Evolutionary conservation across 306 rosid genomes (phyloP).

Genomic region (Pyrus communis): DNA sequence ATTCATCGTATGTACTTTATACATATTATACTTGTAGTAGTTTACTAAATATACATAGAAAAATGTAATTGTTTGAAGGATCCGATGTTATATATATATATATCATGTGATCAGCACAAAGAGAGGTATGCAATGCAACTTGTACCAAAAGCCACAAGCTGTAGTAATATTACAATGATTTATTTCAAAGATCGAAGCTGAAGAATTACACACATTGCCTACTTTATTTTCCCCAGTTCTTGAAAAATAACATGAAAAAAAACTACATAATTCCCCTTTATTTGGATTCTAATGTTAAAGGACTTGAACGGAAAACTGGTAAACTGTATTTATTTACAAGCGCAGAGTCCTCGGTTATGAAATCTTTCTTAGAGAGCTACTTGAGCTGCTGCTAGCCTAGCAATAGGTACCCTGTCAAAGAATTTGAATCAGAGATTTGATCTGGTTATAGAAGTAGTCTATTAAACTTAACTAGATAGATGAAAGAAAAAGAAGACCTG

Average conservation of each 20-base stretch:
- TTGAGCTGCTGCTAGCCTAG: conserved; percentile 98
- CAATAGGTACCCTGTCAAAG: conserved; percentile 80
- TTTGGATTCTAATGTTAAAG: not conserved
- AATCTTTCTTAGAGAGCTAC: conserved; percentile 37
- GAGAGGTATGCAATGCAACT: not conserved
- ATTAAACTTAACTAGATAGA: not conserved
- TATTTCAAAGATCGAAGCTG: not conserved
- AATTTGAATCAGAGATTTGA: not conserved
- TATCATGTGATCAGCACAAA: not conserved
- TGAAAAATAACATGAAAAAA: not conserved
- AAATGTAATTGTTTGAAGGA: not conserved
- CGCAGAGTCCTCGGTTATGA: not conserved
- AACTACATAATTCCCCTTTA: not conserved
- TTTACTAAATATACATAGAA: too few relatives aligned
- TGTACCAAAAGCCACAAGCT: not conserved
- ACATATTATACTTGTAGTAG: not conserved
- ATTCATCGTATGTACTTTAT: not conserved
- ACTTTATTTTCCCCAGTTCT: not conserved
- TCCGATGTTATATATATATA: not conserved
- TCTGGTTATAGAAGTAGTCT: not conserved
- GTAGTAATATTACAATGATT: not conserved
- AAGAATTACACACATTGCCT: not conserved
- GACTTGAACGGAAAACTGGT: not conserved
- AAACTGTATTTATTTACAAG: not conserved
- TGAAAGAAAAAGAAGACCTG: conserved; percentile 41